These are phyloP conservation scores for Termitomyces eurrhizus DNA, from an alignment of 768 basidiomycete species.

Conservation along the genomic window DNA sequence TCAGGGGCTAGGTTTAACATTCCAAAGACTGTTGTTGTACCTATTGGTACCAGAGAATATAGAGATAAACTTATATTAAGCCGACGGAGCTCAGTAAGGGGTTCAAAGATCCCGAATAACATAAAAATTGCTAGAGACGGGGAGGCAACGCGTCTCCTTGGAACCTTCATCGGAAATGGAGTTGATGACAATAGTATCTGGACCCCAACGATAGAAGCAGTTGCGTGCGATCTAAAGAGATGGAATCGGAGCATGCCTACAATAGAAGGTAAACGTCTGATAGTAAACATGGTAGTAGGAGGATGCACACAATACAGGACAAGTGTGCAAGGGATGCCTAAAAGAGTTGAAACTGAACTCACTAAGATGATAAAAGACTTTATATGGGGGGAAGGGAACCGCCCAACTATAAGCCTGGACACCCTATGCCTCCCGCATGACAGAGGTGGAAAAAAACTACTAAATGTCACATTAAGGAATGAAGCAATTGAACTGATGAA, in stretches of 20 bases:
- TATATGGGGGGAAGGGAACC: neutral
- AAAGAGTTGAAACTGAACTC: too few relatives aligned
- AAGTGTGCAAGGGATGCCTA: neutral
- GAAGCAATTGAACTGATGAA: neutral
- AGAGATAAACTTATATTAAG: neutral
- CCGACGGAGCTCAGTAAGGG: neutral
- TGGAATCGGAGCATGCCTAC: neutral
- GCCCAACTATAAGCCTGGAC: neutral
- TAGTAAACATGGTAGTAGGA: too few relatives aligned
- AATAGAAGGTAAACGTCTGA: neutral
- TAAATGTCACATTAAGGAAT: neutral
- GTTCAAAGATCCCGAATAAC: neutral
- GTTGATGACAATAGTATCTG: neutral
- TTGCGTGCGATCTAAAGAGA: neutral
- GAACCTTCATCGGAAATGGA: neutral
- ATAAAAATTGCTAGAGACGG: neutral
- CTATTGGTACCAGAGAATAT: neutral
- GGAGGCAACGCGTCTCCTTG: neutral
- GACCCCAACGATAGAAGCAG: neutral
- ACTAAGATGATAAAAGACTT: neutral
- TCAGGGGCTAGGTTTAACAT: neutral
- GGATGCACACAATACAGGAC: too few relatives aligned
- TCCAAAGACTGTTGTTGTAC: neutral
- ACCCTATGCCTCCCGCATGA: neutral
- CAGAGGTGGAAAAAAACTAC: neutral